Percentiles rank a stretch among this genome's conserved stretches.
phyloP scores from a whole-genome alignment of 2,329 filamentous ascomycete genomes.

The Fusarium veterinarium region DNA sequence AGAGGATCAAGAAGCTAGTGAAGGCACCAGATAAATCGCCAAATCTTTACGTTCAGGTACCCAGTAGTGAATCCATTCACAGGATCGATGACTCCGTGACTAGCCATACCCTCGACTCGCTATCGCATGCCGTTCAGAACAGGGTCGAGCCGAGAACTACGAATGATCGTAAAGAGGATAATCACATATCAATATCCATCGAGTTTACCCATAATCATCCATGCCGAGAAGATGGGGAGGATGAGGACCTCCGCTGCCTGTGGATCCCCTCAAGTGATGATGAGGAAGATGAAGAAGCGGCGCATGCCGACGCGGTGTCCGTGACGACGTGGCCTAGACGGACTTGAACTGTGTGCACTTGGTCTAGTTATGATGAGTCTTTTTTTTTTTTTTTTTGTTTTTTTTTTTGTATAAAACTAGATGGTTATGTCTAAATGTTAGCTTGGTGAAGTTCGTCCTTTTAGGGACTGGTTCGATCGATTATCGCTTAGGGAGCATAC shows the following conservation, averaged over 20 bases:
- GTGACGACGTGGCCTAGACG: not conserved
- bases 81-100: not conserved
- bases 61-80: not conserved
- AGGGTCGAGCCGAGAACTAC: not conserved
- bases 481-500: too few relatives aligned
- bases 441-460: too few relatives aligned
- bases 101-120: not conserved
- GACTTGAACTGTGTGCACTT: not conserved
- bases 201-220: not conserved
- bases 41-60: not conserved
- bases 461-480: too few relatives aligned
- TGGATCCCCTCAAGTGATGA: not conserved
- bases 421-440: too few relatives aligned
- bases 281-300: not conserved
- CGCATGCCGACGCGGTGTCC: not conserved
- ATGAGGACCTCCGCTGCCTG: not conserved
- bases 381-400: too few relatives aligned
- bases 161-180: not conserved
- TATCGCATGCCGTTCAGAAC: not conserved
- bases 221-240: not conserved
- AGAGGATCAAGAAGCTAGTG: not conserved
- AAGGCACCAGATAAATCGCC: not conserved
- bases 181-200: not conserved
- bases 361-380: too few relatives aligned
- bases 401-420: too few relatives aligned